phyloP scores from a whole-genome alignment of 1,284 basidiomycete species.

The Porodaedalea pini region DNA sequence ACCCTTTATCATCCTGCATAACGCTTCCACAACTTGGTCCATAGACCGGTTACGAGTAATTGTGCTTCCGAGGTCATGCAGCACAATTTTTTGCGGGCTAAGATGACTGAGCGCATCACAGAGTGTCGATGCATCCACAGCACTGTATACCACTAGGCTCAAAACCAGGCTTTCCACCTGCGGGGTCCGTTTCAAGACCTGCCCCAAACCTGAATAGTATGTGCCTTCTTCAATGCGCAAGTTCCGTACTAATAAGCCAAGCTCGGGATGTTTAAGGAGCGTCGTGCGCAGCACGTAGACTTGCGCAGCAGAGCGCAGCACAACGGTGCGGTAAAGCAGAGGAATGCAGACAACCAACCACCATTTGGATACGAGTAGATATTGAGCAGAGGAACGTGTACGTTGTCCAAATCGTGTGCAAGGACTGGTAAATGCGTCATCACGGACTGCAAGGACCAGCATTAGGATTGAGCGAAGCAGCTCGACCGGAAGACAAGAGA shows the following conservation, averaged over 20 bases:
- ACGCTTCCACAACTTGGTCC: neutral
- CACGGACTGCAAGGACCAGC: neutral
- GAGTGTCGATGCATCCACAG: neutral
- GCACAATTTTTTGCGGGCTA: constrained; percentile 11
- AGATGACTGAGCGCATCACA: constrained; percentile 6
- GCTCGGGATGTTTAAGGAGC: constrained; percentile 20
- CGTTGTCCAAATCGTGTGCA: neutral
- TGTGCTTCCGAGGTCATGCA: constrained; percentile 7
- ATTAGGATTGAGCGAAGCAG: neutral
- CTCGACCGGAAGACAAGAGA: neutral
- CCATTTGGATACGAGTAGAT: constrained; percentile 28
- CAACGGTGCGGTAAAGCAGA: constrained; percentile 29
- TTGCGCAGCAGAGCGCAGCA: constrained; percentile 29
- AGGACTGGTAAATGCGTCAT: neutral
- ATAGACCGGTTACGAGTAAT: neutral
- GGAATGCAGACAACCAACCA: constrained; percentile 23
- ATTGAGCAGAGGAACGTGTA: neutral
- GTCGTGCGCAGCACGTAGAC: constrained; percentile 26
- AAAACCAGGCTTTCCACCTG: constrained; percentile 26
- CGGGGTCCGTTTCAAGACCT: constrained; percentile 21
- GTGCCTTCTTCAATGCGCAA: constrained; percentile 29
- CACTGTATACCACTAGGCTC: constrained; percentile 22
- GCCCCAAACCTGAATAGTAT: constrained; percentile 23
- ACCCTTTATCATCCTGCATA: neutral
- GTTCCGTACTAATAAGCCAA: constrained; percentile 28